These are phyloP conservation scores for Termitomyces sp. DNA, from an alignment of 768 basidiomycete species.

Conservation along the genomic window DNA sequence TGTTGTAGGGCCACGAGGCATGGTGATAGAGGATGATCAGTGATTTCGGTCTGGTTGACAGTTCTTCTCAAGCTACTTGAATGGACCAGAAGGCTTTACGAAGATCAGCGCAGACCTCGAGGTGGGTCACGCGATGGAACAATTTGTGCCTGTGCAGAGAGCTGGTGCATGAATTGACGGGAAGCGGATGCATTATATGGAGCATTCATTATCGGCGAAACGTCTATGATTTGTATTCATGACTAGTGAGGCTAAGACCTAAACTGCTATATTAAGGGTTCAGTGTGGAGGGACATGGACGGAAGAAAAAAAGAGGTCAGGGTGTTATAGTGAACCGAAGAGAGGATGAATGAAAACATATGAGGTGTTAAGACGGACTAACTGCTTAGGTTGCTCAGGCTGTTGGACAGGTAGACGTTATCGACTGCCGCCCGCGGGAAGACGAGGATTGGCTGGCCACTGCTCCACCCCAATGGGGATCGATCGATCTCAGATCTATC, in stretches of 20 bases:
- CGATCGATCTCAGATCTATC: constrained; percentile 1
- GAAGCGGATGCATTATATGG: too few relatives aligned
- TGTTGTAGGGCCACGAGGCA: neutral
- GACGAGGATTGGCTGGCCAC: neutral
- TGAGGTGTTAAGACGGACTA: too few relatives aligned
- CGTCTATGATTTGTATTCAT: neutral
- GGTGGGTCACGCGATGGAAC: neutral
- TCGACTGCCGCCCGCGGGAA: neutral
- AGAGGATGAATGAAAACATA: neutral
- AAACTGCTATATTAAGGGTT: neutral
- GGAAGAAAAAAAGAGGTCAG: neutral
- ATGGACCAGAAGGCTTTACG: neutral
- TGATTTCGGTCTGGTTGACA: neutral
- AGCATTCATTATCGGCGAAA: neutral
- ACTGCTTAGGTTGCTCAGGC: too few relatives aligned
- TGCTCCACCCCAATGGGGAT: neutral
- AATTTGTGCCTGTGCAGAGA: neutral
- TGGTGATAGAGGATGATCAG: constrained; percentile 4
- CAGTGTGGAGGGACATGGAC: neutral
- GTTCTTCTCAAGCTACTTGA: neutral
- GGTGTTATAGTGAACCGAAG: neutral
- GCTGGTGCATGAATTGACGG: too few relatives aligned
- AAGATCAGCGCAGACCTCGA: constrained; percentile 4
- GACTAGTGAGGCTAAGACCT: too few relatives aligned
- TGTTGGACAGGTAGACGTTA: constrained; percentile 8